phyloP scores from a whole-genome alignment of 2,329 filamentous ascomycete species.

The Epichloe gansuensis region DNA sequence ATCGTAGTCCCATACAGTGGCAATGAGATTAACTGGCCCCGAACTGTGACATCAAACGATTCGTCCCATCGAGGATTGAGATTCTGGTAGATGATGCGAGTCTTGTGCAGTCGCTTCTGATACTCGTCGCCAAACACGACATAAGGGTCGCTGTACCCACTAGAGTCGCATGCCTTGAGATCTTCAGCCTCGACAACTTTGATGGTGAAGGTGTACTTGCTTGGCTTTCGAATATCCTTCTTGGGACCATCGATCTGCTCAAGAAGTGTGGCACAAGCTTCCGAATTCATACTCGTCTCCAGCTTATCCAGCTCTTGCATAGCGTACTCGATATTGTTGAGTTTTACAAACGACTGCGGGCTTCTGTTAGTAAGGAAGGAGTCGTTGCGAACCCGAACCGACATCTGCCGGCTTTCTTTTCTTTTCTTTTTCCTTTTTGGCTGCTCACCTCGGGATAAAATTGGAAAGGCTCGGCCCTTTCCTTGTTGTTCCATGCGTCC shows the following conservation, averaged over 20 bases:
- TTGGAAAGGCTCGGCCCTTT: conserved; percentile 91
- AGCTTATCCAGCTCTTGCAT: conserved; percentile 85
- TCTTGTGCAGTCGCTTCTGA: conserved; percentile 91
- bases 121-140: conserved; percentile 96
- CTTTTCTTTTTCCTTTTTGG: not conserved
- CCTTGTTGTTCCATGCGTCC: conserved; percentile 83
- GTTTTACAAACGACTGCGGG: conserved; percentile 81
- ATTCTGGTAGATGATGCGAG: conserved; percentile 77
- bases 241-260: conserved; percentile 60
- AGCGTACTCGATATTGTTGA: conserved; percentile 95
- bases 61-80: conserved; percentile 96
- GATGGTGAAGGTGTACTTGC: conserved; percentile 95
- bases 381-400: not conserved
- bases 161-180: conserved; percentile 93
- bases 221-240: conserved; percentile 52
- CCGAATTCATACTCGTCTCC: conserved; percentile 81
- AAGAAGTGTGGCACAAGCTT: conserved; percentile 75
- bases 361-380: conserved; percentile 16
- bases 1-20: conserved; percentile 97
- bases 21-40: conserved; percentile 84
- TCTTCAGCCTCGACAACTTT: conserved; percentile 98
- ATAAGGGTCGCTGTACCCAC: conserved; percentile 89
- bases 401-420: not conserved
- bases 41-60: conserved; percentile 88
- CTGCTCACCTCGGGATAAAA: conserved; percentile 75